Evolutionary conservation across 1,139 yeast genomes (phyloP).

Genomic region (Trichomonascaceae sp.): DNA sequence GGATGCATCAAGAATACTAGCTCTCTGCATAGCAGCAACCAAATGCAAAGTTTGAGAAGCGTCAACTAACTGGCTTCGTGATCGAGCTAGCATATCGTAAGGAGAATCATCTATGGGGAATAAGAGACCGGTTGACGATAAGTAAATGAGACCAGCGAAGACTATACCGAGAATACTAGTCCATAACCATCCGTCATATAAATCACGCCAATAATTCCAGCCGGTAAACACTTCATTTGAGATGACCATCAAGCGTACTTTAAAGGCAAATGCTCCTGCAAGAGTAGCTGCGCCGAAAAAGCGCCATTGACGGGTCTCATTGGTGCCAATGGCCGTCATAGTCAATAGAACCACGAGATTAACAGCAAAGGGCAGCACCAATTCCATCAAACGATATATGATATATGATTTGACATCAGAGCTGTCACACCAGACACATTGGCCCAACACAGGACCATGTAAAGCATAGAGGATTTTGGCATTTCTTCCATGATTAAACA

Average conservation of each 20-base stretch:
- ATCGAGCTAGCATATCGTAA: not conserved
- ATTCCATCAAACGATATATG: slow-evolving; percentile 19
- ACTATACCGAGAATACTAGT: not conserved
- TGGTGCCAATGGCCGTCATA: slow-evolving; percentile 16
- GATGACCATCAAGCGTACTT: not conserved
- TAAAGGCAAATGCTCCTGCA: not conserved
- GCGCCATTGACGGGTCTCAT: slow-evolving; percentile 10
- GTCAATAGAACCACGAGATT: slow-evolving; percentile 17
- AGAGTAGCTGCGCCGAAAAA: slow-evolving; percentile 1
- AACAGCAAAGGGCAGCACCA: slow-evolving; percentile 20
- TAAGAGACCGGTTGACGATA: not conserved
- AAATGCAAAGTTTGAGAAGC: not conserved
- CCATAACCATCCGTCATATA: not conserved
- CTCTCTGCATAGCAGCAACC: not conserved
- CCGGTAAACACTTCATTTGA: not conserved
- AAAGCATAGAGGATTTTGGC: slow-evolving; percentile 21
- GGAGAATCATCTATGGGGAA: not conserved
- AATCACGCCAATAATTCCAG: slow-evolving; percentile 3
- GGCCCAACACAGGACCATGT: slow-evolving; percentile 23
- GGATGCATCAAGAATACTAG: not conserved
- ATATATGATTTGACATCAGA: slow-evolving; percentile 17
- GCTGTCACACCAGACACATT: slow-evolving; percentile 25
- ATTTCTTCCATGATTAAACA: slow-evolving; percentile 9
- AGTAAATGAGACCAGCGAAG: not conserved
- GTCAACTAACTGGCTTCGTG: not conserved